Evolutionary conservation across 306 rosid genomes (phyloP), one percentile per base, ranked within the genome.

Genomic region (Castanopsis chinensis): DNA sequence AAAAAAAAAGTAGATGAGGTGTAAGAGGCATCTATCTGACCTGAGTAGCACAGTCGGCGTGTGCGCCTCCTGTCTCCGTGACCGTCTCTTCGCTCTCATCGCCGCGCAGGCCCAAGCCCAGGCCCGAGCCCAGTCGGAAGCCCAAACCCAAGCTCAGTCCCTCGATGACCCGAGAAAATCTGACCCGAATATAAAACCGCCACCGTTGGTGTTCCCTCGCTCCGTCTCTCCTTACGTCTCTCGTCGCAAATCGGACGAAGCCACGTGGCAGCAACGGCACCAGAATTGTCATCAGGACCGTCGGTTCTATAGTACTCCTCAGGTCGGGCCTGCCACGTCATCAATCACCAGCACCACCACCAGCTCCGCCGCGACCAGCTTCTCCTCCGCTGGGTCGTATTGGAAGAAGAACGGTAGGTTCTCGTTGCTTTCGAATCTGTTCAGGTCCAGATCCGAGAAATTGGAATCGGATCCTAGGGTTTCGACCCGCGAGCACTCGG

Each of bases 211-310:
- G 18, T 95, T 95, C 77, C 97, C 97, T 65, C 98, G 93, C 77
- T 95, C 99, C 0, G 99, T 91, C 32, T 95, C 98, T 10, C 97
- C 99, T 8, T 89, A 93, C 60, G 96, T 87, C 19, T 85, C 95
- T 52, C 95, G 94, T 33, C 83, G 92, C 53, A 96, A 96, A 80
- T 90, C 97, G 0, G 95, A 90, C 53, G 88, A 76, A 51, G 41
- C 87, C 7, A 60, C 82, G 3, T 87, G 88, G 83, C 57, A 73
- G 27, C 72, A 68, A 54, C 25, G 65, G 30, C 71, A 70, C 74
- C 84, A 71, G 45, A 41, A 41, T 41, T 7, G 45, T 41, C 2
- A 0, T 37, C 87, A 71, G 14, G 84, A 84, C 15, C 80, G 63
- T 5, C 88, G 85, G 1, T 90, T 93, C 85, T 90, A 85, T 73